phyloP scores from a whole-genome alignment of 2,329 filamentous ascomycete species.

The Claviceps monticola region DNA sequence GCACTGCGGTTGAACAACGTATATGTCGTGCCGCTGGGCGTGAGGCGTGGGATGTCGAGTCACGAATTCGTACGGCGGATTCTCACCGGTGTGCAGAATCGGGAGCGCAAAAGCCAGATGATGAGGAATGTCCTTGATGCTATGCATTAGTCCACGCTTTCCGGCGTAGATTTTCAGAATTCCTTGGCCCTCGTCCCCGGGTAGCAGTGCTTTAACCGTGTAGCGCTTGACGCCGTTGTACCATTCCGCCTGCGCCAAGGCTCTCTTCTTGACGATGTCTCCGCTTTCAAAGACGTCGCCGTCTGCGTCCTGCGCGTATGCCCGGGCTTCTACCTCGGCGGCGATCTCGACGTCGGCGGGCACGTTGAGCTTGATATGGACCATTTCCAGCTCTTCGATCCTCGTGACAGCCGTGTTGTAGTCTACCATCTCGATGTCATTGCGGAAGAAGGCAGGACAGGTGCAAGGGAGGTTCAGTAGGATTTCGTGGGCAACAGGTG shows the following conservation, averaged over 20 bases:
- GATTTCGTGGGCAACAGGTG: constrained; percentile 72
- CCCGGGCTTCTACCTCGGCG: constrained; percentile 79
- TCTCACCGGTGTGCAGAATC: constrained; percentile 78
- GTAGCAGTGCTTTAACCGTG: constrained; percentile 82
- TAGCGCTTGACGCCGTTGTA: constrained; percentile 75
- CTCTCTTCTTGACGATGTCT: constrained; percentile 71
- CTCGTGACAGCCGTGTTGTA: constrained; percentile 81
- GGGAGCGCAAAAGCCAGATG: constrained; percentile 81
- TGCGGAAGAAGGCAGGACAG: constrained; percentile 78
- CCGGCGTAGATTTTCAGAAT: constrained; percentile 86
- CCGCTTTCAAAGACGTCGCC: constrained; percentile 91
- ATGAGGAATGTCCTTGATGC: constrained; percentile 90
- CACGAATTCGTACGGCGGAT: constrained; percentile 88
- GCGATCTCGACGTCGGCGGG: constrained; percentile 83
- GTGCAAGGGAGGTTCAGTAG: constrained; percentile 76
- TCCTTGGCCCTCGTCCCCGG: constrained; percentile 81
- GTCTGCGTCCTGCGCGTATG: constrained; percentile 68
- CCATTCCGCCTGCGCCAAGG: constrained; percentile 87
- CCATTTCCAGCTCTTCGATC: constrained; percentile 85
- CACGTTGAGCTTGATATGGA: constrained; percentile 77
- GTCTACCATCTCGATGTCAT: constrained; percentile 64
- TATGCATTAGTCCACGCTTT: constrained; percentile 91
- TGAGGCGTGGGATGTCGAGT: constrained; percentile 90
- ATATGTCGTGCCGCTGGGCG: constrained; percentile 92
- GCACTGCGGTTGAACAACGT: constrained; percentile 93